These are phyloP conservation scores for Chlorophyllum brunneum DNA, from an alignment of 768 basidiomycete species.

Conservation along the genomic window DNA sequence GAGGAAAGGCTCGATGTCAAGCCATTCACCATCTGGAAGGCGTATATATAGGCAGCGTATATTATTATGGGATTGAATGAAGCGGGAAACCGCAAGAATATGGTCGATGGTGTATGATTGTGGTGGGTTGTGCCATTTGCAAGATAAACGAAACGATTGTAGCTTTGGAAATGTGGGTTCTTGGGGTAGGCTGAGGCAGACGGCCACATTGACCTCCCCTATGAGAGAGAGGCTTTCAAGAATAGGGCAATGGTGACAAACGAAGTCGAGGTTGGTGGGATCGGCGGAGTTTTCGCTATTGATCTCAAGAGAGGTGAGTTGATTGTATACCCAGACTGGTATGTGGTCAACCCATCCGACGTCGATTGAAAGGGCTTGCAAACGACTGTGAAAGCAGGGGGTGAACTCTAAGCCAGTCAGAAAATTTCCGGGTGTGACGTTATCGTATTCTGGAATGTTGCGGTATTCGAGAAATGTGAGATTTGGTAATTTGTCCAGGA, in stretches of 20 bases:
- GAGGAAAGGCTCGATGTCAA: slow-evolving; percentile 19
- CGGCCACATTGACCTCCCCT: slow-evolving; percentile 25
- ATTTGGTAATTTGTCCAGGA: neutral
- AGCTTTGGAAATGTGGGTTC: slow-evolving; percentile 27
- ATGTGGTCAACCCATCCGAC: slow-evolving; percentile 4
- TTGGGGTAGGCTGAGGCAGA: slow-evolving; percentile 28
- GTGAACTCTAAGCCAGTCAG: neutral
- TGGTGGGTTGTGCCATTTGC: slow-evolving; percentile 10
- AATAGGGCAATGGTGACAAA: slow-evolving; percentile 28
- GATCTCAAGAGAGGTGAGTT: slow-evolving; percentile 5
- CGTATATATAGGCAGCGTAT: slow-evolving; percentile 33
- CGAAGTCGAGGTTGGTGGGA: slow-evolving; percentile 28
- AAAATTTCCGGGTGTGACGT: neutral
- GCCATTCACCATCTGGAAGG: slow-evolving; percentile 24
- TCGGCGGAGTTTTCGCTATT: slow-evolving; percentile 15
- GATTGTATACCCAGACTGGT: slow-evolving; percentile 12
- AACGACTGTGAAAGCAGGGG: neutral
- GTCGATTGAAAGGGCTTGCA: slow-evolving; percentile 7
- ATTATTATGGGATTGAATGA: slow-evolving; percentile 25
- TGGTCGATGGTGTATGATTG: slow-evolving; percentile 13
- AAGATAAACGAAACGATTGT: slow-evolving; percentile 33
- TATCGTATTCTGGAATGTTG: slow-evolving; percentile 1
- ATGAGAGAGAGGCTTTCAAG: slow-evolving; percentile 36
- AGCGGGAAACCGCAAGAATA: slow-evolving; percentile 22
- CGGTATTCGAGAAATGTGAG: slow-evolving; percentile 10